phyloP scores from a whole-genome alignment of 805 yeast genomes.

The Starmera quercuum region DNA sequence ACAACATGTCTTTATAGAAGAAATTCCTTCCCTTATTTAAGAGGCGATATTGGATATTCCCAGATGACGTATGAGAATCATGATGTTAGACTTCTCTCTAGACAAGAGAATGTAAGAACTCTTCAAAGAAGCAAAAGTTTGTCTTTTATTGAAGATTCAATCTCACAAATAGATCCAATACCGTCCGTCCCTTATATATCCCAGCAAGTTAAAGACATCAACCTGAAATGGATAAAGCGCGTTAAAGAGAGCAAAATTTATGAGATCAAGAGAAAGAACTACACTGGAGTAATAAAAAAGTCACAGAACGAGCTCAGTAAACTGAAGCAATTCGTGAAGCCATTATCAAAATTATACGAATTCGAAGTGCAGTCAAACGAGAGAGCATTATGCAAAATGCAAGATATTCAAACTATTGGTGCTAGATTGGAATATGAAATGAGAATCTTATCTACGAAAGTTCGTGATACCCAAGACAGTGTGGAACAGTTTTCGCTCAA shows the following conservation, averaged over 20 bases:
- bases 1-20: constrained; percentile 25
- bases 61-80: constrained; percentile 20
- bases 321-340: constrained; percentile 10
- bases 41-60: constrained; percentile 23
- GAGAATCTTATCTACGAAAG: constrained; percentile 47
- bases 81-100: constrained; percentile 5
- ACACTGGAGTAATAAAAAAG: not conserved
- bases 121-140: constrained; percentile 30
- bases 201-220: constrained; percentile 4
- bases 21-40: constrained; percentile 30
- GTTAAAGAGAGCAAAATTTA: not conserved
- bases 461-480: constrained; percentile 62
- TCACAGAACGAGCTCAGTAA: constrained; percentile 1
- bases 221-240: not conserved
- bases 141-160: constrained; percentile 21
- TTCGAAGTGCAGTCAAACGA: constrained; percentile 17
- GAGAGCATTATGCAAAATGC: constrained; percentile 29
- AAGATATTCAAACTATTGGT: constrained; percentile 46
- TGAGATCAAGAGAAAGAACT: not conserved
- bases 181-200: constrained; percentile 9
- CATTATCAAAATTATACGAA: constrained; percentile 14
- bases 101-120: not conserved
- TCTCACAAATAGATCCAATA: constrained; percentile 6
- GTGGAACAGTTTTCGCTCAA: constrained; percentile 35
- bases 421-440: constrained; percentile 62